Evolutionary conservation across 768 basidiomycete species (phyloP).

Genomic region (Phylloporus sp.): DNA sequence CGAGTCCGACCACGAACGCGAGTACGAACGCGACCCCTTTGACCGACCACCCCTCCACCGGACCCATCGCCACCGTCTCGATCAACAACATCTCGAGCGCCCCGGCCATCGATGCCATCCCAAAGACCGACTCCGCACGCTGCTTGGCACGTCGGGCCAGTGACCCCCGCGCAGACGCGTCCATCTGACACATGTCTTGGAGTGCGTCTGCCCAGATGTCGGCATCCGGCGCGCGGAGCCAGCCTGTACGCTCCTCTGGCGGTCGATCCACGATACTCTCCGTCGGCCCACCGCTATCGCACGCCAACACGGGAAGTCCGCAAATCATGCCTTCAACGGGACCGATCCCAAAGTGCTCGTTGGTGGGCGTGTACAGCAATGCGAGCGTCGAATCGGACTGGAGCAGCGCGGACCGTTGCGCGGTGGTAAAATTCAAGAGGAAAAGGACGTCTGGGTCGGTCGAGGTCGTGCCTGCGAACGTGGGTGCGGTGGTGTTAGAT

Average conservation of each 20-base stretch:
- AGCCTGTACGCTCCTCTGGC: conserved; percentile 58
- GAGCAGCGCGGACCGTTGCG: conserved; percentile 80
- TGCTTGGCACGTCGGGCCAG: conserved; percentile 52
- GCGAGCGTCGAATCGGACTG: conserved; percentile 58
- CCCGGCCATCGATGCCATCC: conserved; percentile 68
- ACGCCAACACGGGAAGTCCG: conserved; percentile 85
- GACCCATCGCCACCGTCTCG: conserved; percentile 55
- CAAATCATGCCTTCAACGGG: conserved; percentile 94
- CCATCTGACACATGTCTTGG: conserved; percentile 44
- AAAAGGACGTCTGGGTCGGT: conserved; percentile 66
- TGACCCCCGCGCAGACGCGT: conserved; percentile 12
- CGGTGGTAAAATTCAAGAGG: conserved; percentile 85
- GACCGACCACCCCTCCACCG: conserved; percentile 21
- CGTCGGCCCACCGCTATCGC: conserved; percentile 81
- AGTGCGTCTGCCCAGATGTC: conserved; percentile 70
- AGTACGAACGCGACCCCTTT: conserved; percentile 17
- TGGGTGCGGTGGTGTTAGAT: conserved; percentile 37
- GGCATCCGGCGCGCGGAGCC: conserved; percentile 67
- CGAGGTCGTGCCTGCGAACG: conserved; percentile 33
- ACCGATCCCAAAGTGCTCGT: conserved; percentile 97
- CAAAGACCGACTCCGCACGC: conserved; percentile 64
- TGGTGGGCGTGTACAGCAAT: conserved; percentile 87
- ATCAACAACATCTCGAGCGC: conserved; percentile 51
- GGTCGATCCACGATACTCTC: conserved; percentile 63
- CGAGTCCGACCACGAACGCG: conserved; percentile 24